Evolutionary conservation across 306 rosid genomes (phyloP), one percentile per base, ranked within the genome.

Genomic region (Aeschynomene evenia): DNA sequence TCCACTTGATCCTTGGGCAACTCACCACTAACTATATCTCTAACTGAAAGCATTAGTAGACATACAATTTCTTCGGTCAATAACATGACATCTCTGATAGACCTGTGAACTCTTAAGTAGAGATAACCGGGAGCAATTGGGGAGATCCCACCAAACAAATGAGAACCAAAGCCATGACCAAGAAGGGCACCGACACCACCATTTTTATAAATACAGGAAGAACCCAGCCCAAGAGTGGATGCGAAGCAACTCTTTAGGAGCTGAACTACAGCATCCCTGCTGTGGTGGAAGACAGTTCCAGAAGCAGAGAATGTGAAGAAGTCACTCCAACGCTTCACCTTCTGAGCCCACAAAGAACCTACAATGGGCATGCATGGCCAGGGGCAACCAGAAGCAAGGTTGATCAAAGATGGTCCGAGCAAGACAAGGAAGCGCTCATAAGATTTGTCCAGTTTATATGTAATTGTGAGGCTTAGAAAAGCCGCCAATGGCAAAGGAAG

Each of bases 361-460:
- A 89, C 95, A 54, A 94, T 91, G 49, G 97, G 92, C 99, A 94
- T 94, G 80, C 99, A 91, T 36, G 99, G 99, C 97, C 99, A 94
- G n/a, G 97, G 96, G 74, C 97, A 91, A 50, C 92, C 92, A 15
- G 97, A 85, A 56, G 99, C 81, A 61, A 94, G 91, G 68, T 76
- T 46, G 73, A 87, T 92, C 80, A 94, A 77, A 52, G 92, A 80
- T 28, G 97, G 97, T 51, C 95, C 96, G 53, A 81, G 84, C 87
- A 94, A 73, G 82, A 79, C 79, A 74, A 94, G 97, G 42, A 80
- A 87, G 67, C 90, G 96, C 57, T 94, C 92, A 6, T 76, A 84
- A 62, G 89, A 80, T 84, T 89, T 84, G 65, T 92, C 96, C 36
- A 87, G 80, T 81, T 91, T 94, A 75, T 84, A 94, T 75, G 99